Evolutionary conservation across 306 rosid species (phyloP).

Genomic region (Cicer judaicum): DNA sequence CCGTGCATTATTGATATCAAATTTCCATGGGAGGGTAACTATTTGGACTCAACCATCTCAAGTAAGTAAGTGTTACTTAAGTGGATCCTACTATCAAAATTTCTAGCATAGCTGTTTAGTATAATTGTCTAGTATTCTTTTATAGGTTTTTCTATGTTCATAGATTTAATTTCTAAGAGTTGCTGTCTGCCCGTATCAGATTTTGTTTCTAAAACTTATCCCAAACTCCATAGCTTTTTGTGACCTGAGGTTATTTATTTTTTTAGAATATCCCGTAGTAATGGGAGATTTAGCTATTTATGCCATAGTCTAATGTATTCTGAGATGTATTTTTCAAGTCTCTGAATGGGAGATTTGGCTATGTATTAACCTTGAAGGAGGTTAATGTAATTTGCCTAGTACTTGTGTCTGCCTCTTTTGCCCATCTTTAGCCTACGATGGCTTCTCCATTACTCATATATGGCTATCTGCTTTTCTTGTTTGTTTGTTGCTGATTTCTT

Average conservation of each 20-base stretch:
- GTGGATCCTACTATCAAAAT: conserved; percentile 27
- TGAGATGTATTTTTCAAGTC: conserved; percentile 17
- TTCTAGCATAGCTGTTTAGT: conserved; percentile 12
- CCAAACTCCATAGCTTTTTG: conserved; percentile 8
- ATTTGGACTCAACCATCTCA: conserved; percentile 97
- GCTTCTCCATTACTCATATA: conserved; percentile 5
- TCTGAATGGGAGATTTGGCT: conserved; percentile 14
- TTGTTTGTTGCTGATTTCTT: conserved; percentile 37
- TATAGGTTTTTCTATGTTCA: conserved; percentile 2
- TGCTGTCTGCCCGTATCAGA: conserved; percentile 21
- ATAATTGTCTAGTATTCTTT: conserved; percentile 13
- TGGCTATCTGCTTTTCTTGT: not conserved
- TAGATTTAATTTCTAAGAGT: conserved; percentile 25
- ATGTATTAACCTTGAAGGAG: conserved; percentile 8
- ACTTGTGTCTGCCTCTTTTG: conserved; percentile 28
- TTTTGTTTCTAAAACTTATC: conserved; percentile 35
- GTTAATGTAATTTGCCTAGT: conserved; percentile 27
- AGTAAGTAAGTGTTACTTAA: conserved; percentile 57
- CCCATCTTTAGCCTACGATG: conserved; percentile 5
- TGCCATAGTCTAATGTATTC: not conserved
- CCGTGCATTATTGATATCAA: conserved; percentile 82
- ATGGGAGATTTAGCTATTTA: not conserved
- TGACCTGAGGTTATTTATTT: not conserved
- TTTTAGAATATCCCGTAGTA: not conserved
- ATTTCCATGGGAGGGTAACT: conserved; percentile 96